Conservation (phyloP, 176 grass and related monocot species). For the Cenchrus purpureus region DNA sequence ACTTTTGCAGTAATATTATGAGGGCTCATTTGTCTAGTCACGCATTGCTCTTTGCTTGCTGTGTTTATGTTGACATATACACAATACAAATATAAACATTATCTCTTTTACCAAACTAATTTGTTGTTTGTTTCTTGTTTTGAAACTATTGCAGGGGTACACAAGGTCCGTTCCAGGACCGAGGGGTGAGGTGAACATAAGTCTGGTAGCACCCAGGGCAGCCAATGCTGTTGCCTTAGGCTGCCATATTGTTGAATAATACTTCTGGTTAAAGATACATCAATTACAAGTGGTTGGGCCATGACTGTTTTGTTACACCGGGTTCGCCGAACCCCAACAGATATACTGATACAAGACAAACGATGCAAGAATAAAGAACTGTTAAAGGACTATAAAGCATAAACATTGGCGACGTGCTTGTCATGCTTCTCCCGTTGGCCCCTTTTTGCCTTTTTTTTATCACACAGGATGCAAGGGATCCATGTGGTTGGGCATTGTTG, state of each 20-base stretch:
- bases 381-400: slow-evolving; percentile 37
- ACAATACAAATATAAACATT: neutral
- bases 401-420: slow-evolving; percentile 23
- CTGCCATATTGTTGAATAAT: slow-evolving; percentile 53
- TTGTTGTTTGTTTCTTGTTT: neutral
- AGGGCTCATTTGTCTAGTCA: neutral
- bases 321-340: slow-evolving; percentile 38
- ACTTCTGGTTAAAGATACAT: slow-evolving; percentile 50
- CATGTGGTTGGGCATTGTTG: neutral
- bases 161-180: slow-evolving; percentile 37
- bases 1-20: neutral
- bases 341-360: slow-evolving; percentile 52
- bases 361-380: slow-evolving; percentile 46
- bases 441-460: neutral
- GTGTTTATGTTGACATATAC: neutral
- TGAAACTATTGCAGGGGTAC: slow-evolving; percentile 41
- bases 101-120: slow-evolving; percentile 12
- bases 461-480: neutral
- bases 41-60: neutral
- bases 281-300: slow-evolving; percentile 41
- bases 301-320: slow-evolving; percentile 49
- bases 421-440: neutral
- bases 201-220: slow-evolving; percentile 3
- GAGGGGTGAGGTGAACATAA: slow-evolving; percentile 45
- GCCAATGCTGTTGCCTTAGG: slow-evolving; percentile 22